Base-by-base conservation (phyloP, 1,284 basidiomycete genomes). In the Chiua sp. region DNA sequence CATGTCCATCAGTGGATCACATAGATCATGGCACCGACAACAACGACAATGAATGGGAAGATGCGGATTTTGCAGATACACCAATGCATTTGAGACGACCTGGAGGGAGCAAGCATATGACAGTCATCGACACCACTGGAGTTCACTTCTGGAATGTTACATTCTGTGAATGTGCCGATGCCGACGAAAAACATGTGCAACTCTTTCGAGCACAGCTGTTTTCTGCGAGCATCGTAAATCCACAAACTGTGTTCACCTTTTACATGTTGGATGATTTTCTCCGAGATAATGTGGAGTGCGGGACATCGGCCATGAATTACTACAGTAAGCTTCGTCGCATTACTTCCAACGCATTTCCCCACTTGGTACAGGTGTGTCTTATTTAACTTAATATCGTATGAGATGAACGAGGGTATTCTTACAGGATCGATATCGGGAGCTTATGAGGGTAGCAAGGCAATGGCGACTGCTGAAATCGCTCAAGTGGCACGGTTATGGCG, bases 171-270 rank as follows among this genome's bases (percentile, higher is more conserved):
- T 53, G 53, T 8, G 1, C 30, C 7, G 8, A 32, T 11, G 28
- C 48, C 22, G 15, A 22, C 7, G 7, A 18, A 30, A 15, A n/a
- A n/a, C n/a, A 22, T 22, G 6, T 35, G 0, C 30, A 47, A 16
- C 32, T 46, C 0, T 47, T 47, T 3, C 3, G 4, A 3, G 30
- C 53, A 12, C 18, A 26, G 6, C 30, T 53, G 7, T 53, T 47
- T 4, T 1, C 44, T 1, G 30, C 30, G 1, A 53, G 15, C 8
- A 15, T 12, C 0, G 18, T 12, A 0, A 2, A 26, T 1, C 32
- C 32, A 2, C 15, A 26, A 1, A 54, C 46, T 3, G 46, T 5
- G 3, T 53, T 53, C 5, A 53, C 53, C 7, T 47, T 54, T 6
- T 4, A 11, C 4, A 46, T 54, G 4, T 8, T 54, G 10, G 32